Evolutionary conservation across 1,284 basidiomycete species (phyloP).

Genomic region (Meira miltonrushii): DNA sequence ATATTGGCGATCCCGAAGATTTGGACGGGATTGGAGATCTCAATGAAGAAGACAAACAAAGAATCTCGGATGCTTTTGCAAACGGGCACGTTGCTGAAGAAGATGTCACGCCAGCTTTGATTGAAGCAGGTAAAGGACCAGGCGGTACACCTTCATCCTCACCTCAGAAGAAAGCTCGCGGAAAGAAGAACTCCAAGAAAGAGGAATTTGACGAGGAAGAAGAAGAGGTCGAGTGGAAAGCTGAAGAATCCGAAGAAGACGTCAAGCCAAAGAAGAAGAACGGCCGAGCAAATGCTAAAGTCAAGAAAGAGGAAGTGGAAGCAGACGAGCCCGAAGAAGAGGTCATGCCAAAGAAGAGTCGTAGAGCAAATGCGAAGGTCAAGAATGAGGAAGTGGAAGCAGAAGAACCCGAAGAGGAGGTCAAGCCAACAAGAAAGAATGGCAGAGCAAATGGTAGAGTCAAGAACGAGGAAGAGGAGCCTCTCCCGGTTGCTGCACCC

Average conservation of each 20-base stretch:
- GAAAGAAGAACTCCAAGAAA: neutral
- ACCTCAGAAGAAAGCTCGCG: neutral
- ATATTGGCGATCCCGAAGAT: conserved; percentile 56
- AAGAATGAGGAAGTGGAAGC: too few relatives aligned
- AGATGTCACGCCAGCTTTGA: conserved; percentile 19
- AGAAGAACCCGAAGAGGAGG: neutral
- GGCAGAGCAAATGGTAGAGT: neutral
- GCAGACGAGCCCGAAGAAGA: neutral
- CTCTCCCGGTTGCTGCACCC: too few relatives aligned
- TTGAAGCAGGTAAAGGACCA: neutral
- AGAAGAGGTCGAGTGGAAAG: neutral
- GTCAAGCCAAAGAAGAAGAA: neutral
- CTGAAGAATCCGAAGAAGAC: neutral
- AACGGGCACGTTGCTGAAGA: conserved; percentile 29
- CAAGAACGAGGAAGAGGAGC: neutral
- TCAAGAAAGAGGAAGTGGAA: neutral
- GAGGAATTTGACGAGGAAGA: neutral
- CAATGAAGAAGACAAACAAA: conserved; percentile 20
- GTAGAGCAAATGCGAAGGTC: too few relatives aligned
- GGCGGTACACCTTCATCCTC: neutral
- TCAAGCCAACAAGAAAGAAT: neutral
- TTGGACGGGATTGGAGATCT: conserved; percentile 34
- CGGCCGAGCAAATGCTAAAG: neutral
- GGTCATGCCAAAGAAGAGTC: neutral
- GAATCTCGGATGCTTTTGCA: conserved; percentile 23